Evolutionary conservation across 2,329 filamentous ascomycete genomes (phyloP).

Genomic region (Metarhizium album): DNA sequence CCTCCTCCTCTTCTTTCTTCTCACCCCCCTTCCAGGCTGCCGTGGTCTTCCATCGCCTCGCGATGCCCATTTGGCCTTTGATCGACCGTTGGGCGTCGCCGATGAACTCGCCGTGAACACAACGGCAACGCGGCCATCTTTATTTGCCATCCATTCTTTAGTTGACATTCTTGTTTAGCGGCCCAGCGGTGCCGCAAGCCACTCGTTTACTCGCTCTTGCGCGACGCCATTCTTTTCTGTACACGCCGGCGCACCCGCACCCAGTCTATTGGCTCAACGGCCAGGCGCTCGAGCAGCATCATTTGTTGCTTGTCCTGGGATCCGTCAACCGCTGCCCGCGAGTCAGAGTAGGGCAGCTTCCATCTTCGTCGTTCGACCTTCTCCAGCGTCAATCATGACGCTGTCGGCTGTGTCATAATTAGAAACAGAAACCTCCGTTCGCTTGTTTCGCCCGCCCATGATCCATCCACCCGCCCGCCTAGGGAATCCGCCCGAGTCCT

Average conservation of each 20-base stretch:
- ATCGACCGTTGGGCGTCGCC: conserved; percentile 8
- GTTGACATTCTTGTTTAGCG: neutral
- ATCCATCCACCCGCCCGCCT: neutral
- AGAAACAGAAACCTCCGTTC: neutral
- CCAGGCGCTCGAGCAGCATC: no score
- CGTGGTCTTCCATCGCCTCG: conserved; percentile 7
- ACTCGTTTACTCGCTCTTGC: conserved; percentile 1
- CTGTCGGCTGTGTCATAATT: neutral
- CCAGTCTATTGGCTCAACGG: neutral
- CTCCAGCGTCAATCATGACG: conserved; percentile 5
- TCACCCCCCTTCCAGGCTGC: neutral
- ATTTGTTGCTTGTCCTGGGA: no score
- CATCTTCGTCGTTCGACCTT: neutral
- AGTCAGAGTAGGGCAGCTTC: no score
- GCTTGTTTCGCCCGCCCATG: neutral
- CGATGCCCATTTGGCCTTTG: conserved; percentile 10
- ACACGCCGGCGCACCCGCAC: neutral
- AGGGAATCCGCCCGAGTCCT: conserved; percentile 4
- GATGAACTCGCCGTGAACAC: conserved; percentile 4
- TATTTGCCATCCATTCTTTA: conserved; percentile 4
- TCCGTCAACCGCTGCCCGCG: no score
- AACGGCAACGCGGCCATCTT: neutral
- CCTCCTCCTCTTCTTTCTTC: conserved; percentile 1
- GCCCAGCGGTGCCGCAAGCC: neutral
- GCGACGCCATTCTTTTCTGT: neutral